Evolutionary conservation across 164 flowering plant genomes (phyloP).

Genomic region (Dillenia turbinata): DNA sequence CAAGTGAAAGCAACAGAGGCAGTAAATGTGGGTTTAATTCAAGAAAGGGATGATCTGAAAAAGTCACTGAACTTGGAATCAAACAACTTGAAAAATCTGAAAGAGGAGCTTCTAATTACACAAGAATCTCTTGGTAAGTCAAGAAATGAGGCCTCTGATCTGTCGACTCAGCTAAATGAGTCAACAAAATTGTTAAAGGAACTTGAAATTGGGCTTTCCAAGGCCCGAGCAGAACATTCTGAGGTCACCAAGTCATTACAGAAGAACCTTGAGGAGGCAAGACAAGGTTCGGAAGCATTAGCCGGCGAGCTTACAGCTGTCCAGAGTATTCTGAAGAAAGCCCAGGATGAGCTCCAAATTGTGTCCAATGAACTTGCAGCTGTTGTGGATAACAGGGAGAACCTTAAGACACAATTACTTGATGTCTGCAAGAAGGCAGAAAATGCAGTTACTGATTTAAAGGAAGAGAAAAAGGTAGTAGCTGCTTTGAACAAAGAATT

Average conservation of each 20-base stretch:
- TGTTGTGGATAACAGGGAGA: slow-evolving; percentile 27
- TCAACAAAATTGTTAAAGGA: slow-evolving; percentile 37
- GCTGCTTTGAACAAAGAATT: slow-evolving; percentile 52
- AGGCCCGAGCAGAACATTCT: slow-evolving; percentile 34
- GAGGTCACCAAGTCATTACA: slow-evolving; percentile 32
- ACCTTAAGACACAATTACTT: slow-evolving; percentile 53
- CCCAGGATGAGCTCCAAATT: slow-evolving; percentile 42
- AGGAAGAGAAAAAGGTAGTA: slow-evolving; percentile 51
- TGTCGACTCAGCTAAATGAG: slow-evolving; percentile 35
- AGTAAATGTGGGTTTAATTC: slow-evolving; percentile 34
- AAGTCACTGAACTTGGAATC: slow-evolving; percentile 39
- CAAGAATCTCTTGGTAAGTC: slow-evolving; percentile 43
- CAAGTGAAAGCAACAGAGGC: slow-evolving; percentile 26
- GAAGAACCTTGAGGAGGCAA: slow-evolving; percentile 49
- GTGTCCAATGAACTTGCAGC: slow-evolving; percentile 40
- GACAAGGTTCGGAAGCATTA: slow-evolving; percentile 26
- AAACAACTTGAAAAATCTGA: slow-evolving; percentile 34
- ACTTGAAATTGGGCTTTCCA: slow-evolving; percentile 54
- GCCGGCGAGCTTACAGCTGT: slow-evolving; percentile 43
- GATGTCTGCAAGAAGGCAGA: slow-evolving; percentile 52
- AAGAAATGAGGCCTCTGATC: slow-evolving; percentile 41
- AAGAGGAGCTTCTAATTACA: slow-evolving; percentile 39
- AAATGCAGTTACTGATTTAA: slow-evolving; percentile 34
- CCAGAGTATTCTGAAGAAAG: slow-evolving; percentile 40
- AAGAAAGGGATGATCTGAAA: slow-evolving; percentile 49